Percentiles rank a stretch among this genome's conserved stretches.
Evolutionary conservation across 257 asterid species (phyloP).

Genomic region (Mitragyna speciosa): DNA sequence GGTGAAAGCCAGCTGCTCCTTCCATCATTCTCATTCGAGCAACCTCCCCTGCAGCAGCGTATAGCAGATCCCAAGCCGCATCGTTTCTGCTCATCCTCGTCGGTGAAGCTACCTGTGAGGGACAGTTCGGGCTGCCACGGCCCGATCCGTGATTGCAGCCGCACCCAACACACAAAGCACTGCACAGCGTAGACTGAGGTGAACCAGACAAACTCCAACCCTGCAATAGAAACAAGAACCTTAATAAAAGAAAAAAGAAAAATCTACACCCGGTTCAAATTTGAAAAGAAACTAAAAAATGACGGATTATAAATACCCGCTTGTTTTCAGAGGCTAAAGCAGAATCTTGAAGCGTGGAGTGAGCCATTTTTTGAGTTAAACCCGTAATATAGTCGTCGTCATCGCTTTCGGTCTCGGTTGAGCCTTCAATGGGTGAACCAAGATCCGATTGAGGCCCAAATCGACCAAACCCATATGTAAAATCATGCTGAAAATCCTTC

Average conservation of each 20-base stretch:
- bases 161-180: conserved; percentile 18
- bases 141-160: conserved; percentile 43
- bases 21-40: conserved; percentile 57
- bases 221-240: conserved; percentile 12
- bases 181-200: conserved; percentile 68
- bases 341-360: conserved; percentile 37
- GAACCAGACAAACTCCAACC: conserved; percentile 54
- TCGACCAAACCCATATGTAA: conserved; percentile 19
- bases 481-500: conserved; percentile 7
- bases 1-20: conserved; percentile 36
- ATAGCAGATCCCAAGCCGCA: conserved; percentile 42
- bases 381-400: conserved; percentile 63
- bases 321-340: conserved; percentile 21
- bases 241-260: too few species aligned
- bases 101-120: conserved; percentile 48
- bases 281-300: not conserved
- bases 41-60: conserved; percentile 58
- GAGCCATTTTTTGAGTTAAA: conserved; percentile 40
- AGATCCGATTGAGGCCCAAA: conserved; percentile 46
- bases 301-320: conserved; percentile 30
- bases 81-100: conserved; percentile 26
- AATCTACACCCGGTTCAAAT: too few species aligned
- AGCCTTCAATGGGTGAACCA: conserved; percentile 72
- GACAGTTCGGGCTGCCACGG: conserved; percentile 44
- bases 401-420: conserved; percentile 66